phyloP scores from a whole-genome alignment of 2,329 filamentous ascomycete species.

The Hysterium pulicare region DNA sequence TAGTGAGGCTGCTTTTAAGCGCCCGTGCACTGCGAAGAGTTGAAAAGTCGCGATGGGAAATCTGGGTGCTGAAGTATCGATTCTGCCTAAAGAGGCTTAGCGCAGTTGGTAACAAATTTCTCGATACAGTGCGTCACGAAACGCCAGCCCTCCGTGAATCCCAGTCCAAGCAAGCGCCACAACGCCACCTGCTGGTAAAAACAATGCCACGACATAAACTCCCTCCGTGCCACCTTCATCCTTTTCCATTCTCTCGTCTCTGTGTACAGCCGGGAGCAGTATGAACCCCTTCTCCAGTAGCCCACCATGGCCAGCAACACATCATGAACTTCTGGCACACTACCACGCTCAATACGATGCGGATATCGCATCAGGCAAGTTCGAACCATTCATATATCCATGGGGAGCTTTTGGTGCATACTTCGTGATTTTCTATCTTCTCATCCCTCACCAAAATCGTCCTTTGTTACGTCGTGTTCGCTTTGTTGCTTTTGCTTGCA shows the following conservation, averaged over 20 bases:
- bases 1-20: too few species aligned
- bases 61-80: conserved; percentile 15
- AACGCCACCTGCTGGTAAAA: not conserved
- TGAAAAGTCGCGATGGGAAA: conserved; percentile 21
- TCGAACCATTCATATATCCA: conserved; percentile 44
- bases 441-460: conserved; percentile 47
- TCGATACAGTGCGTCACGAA: conserved; percentile 28
- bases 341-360: conserved; percentile 41
- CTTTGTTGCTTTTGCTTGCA: conserved; percentile 44
- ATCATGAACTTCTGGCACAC: conserved; percentile 30
- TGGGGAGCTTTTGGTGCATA: conserved; percentile 38
- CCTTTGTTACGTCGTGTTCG: conserved; percentile 40
- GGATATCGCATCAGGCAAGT: conserved; percentile 38
- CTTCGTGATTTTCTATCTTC: conserved; percentile 47
- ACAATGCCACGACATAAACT: not conserved
- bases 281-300: conserved; percentile 10
- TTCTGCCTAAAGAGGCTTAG: conserved; percentile 9
- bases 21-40: too few species aligned
- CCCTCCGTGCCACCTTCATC: not conserved
- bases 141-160: not conserved
- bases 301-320: conserved; percentile 28
- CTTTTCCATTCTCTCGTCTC: not conserved
- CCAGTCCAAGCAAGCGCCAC: conserved; percentile 1
- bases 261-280: conserved; percentile 8
- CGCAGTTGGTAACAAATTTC: conserved; percentile 13